These are phyloP conservation scores for Calonectria leucothoes DNA, from an alignment of 2,329 filamentous ascomycete species.

Conservation along the genomic window DNA sequence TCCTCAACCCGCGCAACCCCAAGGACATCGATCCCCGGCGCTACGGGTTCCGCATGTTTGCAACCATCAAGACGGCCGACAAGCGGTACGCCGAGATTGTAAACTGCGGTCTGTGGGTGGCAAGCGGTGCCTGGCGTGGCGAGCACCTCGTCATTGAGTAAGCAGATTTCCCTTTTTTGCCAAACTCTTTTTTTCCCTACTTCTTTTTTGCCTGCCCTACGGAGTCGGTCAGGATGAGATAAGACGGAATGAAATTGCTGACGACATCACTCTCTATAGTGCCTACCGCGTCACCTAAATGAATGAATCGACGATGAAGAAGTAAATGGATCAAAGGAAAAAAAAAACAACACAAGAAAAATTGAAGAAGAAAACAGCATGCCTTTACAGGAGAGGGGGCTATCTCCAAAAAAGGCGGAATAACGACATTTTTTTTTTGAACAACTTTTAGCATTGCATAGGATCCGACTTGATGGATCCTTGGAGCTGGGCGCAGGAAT, in stretches of 20 bases:
- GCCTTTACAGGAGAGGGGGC: not conserved
- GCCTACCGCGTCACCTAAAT: conserved; percentile 49
- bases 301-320: conserved; percentile 16
- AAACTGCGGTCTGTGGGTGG: conserved; percentile 63
- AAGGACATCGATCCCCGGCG: conserved; percentile 55
- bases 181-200: not conserved
- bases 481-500: conserved; percentile 37
- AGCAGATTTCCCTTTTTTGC: conserved; percentile 25
- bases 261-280: conserved; percentile 29
- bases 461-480: conserved; percentile 30
- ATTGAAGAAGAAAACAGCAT: not conserved
- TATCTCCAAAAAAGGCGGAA: not conserved
- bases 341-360: not conserved
- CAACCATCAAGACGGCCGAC: conserved; percentile 62
- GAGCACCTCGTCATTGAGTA: conserved; percentile 61
- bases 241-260: conserved; percentile 26
- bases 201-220: too few species aligned
- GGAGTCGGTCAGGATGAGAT: conserved; percentile 13
- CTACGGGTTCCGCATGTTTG: conserved; percentile 62
- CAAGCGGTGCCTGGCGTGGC: conserved; percentile 59
- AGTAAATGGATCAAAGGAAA: not conserved
- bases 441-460: conserved; percentile 32
- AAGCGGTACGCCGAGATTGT: conserved; percentile 60
- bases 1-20: conserved; percentile 51
- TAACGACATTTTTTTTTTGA: conserved; percentile 9